Base-by-base conservation (phyloP, 306 rosid species). In the Cucurbita pepo region DNA sequence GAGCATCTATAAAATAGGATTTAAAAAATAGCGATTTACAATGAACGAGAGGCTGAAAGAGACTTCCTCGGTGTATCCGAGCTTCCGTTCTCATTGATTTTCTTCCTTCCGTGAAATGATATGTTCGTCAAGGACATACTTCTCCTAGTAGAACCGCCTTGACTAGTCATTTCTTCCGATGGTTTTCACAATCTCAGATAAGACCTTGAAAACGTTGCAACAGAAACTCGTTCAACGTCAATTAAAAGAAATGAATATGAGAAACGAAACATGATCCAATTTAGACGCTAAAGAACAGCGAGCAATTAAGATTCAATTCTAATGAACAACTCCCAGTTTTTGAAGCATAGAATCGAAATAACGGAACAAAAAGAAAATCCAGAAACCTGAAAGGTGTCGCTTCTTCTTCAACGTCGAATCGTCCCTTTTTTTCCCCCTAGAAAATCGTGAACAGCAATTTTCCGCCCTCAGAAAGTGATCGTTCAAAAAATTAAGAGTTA, bases 141-240 rank as follows among this genome's bases (percentile, higher is more conserved):
- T 89, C 84, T 86, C 73, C 90, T 81, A 21, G 86, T 81, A 76
- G 90, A 76, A 78, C 85, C 84, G 30, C 83, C 87, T 13, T 77
- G 89, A 75, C 78, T 83, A 0, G 92, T 34, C 97, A 89, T 95
- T 78, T 73, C 76, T 34, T 51, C 12, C 25, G 58, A 69, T 69
- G 41, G 19, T 47, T 48, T 67, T 10, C 41, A 47, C 73, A 47
- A 67, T 22, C 43, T 8, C 56, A 13, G 54, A 66, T 21, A 30
- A 50, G 45, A 50, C 74, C 74, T 69, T 50, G 47, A 69, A 5
- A 48, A 50, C 58, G 34, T 22, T 48, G 30, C 73, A 50, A 15
- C 73, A 30, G 40, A 69, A 69, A 58, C 45, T 50, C 22, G 73
- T 50, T 50, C 57, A 25, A 50, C 50, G 30, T 8, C 58, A 15